phyloP scores from a whole-genome alignment of 768 basidiomycete species.

The Xanthoconium stramineum region DNA sequence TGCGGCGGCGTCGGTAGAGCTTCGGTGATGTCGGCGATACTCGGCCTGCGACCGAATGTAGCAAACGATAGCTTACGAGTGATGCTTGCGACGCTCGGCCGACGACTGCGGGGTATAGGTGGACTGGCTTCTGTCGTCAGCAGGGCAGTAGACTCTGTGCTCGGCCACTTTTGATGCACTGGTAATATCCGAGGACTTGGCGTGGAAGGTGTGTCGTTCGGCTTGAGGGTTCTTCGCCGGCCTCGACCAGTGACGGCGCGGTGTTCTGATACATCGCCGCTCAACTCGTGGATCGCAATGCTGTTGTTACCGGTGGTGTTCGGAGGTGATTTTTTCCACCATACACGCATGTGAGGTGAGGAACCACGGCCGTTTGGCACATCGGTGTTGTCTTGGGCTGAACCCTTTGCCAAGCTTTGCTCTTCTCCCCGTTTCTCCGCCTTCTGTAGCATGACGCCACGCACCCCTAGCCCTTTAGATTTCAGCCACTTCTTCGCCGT shows the following conservation, averaged over 20 bases:
- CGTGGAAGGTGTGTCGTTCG: constrained; percentile 13
- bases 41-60: constrained; percentile 26
- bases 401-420: constrained; percentile 1
- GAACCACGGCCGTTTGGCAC: constrained; percentile 3
- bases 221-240: constrained; percentile 9
- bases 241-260: background rate
- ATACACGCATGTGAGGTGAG: constrained; percentile 24
- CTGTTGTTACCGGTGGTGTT: constrained; percentile 11
- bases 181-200: constrained; percentile 21
- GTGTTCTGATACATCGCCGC: constrained; percentile 1
- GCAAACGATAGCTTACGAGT: constrained; percentile 32
- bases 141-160: constrained; percentile 18
- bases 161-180: constrained; percentile 19
- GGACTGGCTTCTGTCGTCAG: constrained; percentile 9
- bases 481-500: constrained; percentile 28
- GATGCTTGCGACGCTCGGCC: constrained; percentile 30
- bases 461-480: constrained; percentile 28
- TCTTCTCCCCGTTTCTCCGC: constrained; percentile 23
- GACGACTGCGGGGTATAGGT: constrained; percentile 4
- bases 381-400: constrained; percentile 2
- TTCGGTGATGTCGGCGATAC: constrained; percentile 20
- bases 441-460: constrained; percentile 20
- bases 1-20: constrained; percentile 18
- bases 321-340: constrained; percentile 28
- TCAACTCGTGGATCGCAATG: constrained; percentile 9